A percentile compares a stretch with the other conserved stretches of the same genome.
Conservation (phyloP, 2,329 filamentous ascomycete genomes). For the Sporothrix mexicana region DNA sequence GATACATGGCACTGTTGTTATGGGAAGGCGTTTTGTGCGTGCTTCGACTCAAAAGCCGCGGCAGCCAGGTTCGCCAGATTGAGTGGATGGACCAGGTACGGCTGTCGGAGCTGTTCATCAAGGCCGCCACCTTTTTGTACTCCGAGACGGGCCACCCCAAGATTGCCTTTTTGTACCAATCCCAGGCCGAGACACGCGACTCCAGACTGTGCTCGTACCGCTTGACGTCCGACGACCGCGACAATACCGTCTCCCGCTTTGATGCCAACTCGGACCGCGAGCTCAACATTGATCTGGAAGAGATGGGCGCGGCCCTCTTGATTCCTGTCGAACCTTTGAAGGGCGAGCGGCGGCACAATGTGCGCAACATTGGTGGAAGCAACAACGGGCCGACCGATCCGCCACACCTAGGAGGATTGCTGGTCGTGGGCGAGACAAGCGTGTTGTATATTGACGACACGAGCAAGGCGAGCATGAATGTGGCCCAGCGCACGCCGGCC, state of each 20-base stretch:
- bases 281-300: slow-evolving; percentile 58
- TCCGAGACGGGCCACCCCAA: slow-evolving; percentile 64
- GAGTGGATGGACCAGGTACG: slow-evolving; percentile 61
- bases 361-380: slow-evolving; percentile 51
- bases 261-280: slow-evolving; percentile 62
- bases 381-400: slow-evolving; percentile 54
- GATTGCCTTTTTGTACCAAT: slow-evolving; percentile 65
- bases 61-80: slow-evolving; percentile 52
- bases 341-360: slow-evolving; percentile 65
- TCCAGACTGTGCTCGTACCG: slow-evolving; percentile 64
- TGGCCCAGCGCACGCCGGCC: slow-evolving; percentile 72
- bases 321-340: slow-evolving; percentile 65
- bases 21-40: slow-evolving; percentile 66
- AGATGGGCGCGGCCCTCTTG: slow-evolving; percentile 63
- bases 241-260: slow-evolving; percentile 60
- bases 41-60: slow-evolving; percentile 56
- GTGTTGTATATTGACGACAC: slow-evolving; percentile 85
- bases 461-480: slow-evolving; percentile 68
- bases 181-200: slow-evolving; percentile 57
- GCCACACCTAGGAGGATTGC: slow-evolving; percentile 67
- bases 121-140: slow-evolving; percentile 62
- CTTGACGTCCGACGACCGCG: slow-evolving; percentile 63
- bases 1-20: slow-evolving; percentile 62
- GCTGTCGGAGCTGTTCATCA: slow-evolving; percentile 65
- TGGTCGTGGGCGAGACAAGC: slow-evolving; percentile 79